Percentiles rank a stretch among this genome's conserved stretches.
These are phyloP conservation scores for Beta lomatogona DNA, from an alignment of 179 eudicot species.

Conservation along the genomic window DNA sequence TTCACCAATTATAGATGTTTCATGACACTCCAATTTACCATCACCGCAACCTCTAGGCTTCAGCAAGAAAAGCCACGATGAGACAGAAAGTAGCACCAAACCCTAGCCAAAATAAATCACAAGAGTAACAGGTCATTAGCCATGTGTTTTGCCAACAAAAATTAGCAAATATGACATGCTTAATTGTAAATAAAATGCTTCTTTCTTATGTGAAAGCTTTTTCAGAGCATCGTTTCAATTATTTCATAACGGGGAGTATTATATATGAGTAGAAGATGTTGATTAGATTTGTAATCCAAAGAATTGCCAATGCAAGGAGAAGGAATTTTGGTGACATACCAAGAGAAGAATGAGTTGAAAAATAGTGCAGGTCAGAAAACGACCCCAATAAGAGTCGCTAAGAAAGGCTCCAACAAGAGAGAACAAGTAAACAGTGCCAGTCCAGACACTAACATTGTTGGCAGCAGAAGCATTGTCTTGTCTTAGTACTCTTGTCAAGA, in stretches of 20 bases:
- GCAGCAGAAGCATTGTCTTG: constrained; percentile 51
- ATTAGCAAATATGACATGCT: too few relatives aligned
- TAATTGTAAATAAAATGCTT: too few relatives aligned
- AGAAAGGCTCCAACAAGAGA: constrained; percentile 51
- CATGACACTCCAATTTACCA: constrained; percentile 30
- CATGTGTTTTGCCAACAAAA: too few relatives aligned
- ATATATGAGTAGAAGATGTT: too few relatives aligned
- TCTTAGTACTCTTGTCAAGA: constrained; percentile 42
- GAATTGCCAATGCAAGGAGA: too few relatives aligned
- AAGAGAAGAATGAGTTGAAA: constrained; percentile 40
- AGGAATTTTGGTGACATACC: constrained; percentile 15
- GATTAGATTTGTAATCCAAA: too few relatives aligned
- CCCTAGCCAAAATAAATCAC: constrained; percentile 27
- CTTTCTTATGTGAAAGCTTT: too few relatives aligned
- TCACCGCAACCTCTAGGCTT: constrained; percentile 49
- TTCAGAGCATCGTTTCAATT: too few relatives aligned
- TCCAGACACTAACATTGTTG: constrained; percentile 49
- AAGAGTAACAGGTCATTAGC: background rate
- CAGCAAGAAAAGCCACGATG: constrained; percentile 38
- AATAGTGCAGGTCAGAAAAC: constrained; percentile 46
- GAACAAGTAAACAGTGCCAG: constrained; percentile 51
- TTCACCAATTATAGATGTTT: constrained; percentile 16
- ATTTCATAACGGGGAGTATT: too few relatives aligned
- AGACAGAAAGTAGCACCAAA: constrained; percentile 37
- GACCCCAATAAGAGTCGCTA: constrained; percentile 58